Base-by-base conservation (phyloP, 106 monocot genomes). In the Platanthera guangdongensis region DNA sequence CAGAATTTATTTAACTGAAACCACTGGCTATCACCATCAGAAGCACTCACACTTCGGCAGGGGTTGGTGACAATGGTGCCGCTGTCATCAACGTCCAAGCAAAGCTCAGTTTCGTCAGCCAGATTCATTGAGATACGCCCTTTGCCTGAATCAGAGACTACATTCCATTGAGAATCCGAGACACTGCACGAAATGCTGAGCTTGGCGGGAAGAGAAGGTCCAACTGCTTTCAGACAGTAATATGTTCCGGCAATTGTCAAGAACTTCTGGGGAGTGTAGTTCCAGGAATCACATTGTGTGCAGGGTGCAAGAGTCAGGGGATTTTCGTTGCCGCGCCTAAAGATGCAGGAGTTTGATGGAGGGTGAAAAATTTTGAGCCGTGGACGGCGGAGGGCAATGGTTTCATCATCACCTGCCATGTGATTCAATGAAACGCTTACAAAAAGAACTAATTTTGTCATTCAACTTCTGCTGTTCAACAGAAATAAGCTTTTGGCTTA, bases 201-300 rank as follows among this genome's bases (percentile, higher is more conserved):
- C 75, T 57, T 75, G 48, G 57, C 55, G 1, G 75, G 75, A 53
- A 57, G 53, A 39, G 15, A 12, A 46, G 75, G 14, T 15, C 75
- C 75, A 14, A 47, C 46, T 6, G 54, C 75, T 57, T 75, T 50
- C 53, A 75, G 55, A 30, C 75, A 75, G 57, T 21, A 75, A 47
- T 75, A 75, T 8, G 75, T 75, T 46, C 75, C 75, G 10, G 16
- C 21, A 7, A 57, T 28, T 16, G 39, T 46, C 16, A 75, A 18
- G 55, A 75, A 57, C 53, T 75, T 75, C 57, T 72, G 72, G 8
- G 72, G 72, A 51, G 72, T 72, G 50, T 72, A 72, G 10, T 72
- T 72, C 72, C 72, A 72, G 8, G 51, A 72, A 50, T 72, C 72
- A n/a, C 72, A 50, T 50, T 50, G 12, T 50, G 19, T 22, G 22